A percentile compares a stretch with the other conserved stretches of the same genome.
Evolutionary conservation across 1,284 basidiomycete species (phyloP).

Genomic region (Cutaneotrichosporon cutaneum): DNA sequence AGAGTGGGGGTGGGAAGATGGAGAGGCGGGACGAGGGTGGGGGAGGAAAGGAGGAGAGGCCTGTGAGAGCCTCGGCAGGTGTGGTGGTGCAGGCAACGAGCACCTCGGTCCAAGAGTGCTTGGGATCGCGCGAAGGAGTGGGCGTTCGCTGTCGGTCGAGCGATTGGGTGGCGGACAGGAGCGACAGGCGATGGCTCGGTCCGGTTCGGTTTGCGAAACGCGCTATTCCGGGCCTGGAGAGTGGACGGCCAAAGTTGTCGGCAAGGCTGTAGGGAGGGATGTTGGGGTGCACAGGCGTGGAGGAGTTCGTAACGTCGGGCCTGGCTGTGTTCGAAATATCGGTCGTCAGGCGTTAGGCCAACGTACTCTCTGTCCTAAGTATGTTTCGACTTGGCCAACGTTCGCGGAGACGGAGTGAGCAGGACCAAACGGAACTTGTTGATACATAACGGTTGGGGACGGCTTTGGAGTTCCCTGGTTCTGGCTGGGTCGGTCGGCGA

Average conservation of each 20-base stretch:
- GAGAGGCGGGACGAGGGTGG: neutral
- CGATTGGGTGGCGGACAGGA: neutral
- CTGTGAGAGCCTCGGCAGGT: no score
- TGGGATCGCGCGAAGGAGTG: no score
- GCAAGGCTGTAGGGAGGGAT: neutral
- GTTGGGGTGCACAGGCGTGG: neutral
- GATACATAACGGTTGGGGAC: neutral
- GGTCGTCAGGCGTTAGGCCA: neutral
- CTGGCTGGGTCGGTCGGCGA: neutral
- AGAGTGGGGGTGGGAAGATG: no score
- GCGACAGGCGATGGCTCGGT: no score
- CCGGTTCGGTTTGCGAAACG: no score
- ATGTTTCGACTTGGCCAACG: neutral
- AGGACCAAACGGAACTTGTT: neutral
- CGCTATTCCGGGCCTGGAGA: no score
- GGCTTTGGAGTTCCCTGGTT: neutral
- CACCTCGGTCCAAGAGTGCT: no score
- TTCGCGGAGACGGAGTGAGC: neutral
- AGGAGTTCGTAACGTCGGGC: neutral
- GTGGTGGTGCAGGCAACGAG: no score
- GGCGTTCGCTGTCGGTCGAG: no score
- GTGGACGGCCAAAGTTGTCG: neutral
- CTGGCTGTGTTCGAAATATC: neutral
- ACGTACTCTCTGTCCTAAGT: neutral
- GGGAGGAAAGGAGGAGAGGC: no score